Conservation (phyloP, 2,329 filamentous ascomycete genomes). For the Magnaporthiopsis incrustans region DNA sequence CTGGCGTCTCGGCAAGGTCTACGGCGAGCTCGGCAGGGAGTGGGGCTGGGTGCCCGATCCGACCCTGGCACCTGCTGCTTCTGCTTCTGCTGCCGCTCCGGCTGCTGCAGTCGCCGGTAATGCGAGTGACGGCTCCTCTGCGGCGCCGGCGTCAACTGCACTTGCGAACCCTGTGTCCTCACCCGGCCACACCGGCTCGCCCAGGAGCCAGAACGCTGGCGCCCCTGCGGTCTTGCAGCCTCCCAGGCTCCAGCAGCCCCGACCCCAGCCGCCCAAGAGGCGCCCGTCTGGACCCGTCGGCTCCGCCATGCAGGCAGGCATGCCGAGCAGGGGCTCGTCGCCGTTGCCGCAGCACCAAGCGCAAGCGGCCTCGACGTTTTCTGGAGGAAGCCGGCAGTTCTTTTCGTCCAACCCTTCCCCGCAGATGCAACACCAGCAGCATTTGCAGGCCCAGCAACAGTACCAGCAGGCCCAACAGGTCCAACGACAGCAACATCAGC, state of each 20-base stretch:
- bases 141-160: constrained; percentile 2
- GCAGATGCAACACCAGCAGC: constrained; percentile 4
- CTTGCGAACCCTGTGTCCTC: not conserved
- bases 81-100: not conserved
- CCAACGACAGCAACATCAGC: constrained; percentile 5
- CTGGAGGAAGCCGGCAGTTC: not conserved
- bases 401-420: not conserved
- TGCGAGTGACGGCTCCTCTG: not conserved
- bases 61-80: constrained; percentile 8
- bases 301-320: not conserved
- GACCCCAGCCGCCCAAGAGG: not conserved
- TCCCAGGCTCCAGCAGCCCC: not conserved
- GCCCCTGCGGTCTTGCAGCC: not conserved
- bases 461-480: constrained; percentile 11
- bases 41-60: constrained; percentile 63
- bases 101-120: not conserved
- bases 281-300: not conserved
- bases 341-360: not conserved
- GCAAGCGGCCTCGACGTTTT: not conserved
- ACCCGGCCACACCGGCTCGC: not conserved
- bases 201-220: not conserved
- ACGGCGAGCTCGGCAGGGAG: constrained; percentile 61
- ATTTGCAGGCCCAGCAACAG: constrained; percentile 7
- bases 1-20: constrained; percentile 68
- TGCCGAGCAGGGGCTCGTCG: not conserved